phyloP scores from a whole-genome alignment of 1,284 basidiomycete genomes.

The Vanrija sp. region DNA sequence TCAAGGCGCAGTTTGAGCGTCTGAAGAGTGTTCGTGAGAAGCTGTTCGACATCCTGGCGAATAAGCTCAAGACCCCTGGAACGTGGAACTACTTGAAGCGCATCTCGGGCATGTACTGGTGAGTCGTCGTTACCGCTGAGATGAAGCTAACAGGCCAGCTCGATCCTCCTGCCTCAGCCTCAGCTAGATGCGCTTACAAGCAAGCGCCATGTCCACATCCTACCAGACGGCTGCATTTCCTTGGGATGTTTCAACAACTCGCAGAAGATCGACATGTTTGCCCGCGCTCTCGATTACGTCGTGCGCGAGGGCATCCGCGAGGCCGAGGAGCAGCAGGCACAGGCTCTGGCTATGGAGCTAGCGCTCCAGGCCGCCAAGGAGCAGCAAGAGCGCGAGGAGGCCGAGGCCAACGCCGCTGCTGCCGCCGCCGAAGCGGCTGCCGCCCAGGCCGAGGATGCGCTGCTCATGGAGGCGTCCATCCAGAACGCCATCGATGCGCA shows the following conservation, averaged over 20 bases:
- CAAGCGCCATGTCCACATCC: slow-evolving; percentile 43
- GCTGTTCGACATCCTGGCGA: slow-evolving; percentile 70
- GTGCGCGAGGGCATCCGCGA: slow-evolving; percentile 40
- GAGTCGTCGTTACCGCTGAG: slow-evolving; percentile 6
- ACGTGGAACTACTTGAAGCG: slow-evolving; percentile 85
- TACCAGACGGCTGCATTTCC: slow-evolving; percentile 44
- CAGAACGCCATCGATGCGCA: slow-evolving; percentile 41
- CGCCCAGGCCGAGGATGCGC: slow-evolving; percentile 37
- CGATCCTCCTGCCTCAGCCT: slow-evolving; percentile 33
- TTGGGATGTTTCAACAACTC: slow-evolving; percentile 46
- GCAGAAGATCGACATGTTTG: slow-evolving; percentile 41
- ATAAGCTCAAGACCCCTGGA: slow-evolving; percentile 79
- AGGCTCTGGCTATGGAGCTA: slow-evolving; percentile 36
- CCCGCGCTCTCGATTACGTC: slow-evolving; percentile 40
- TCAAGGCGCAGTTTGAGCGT: slow-evolving; percentile 84
- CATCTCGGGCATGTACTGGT: slow-evolving; percentile 46
- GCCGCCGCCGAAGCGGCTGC: slow-evolving; percentile 28
- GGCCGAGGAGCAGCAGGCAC: slow-evolving; percentile 36
- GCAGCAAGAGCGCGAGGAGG: slow-evolving; percentile 37
- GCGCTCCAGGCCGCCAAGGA: slow-evolving; percentile 40
- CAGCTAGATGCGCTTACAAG: slow-evolving; percentile 34
- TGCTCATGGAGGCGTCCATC: slow-evolving; percentile 41
- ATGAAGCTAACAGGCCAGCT: slow-evolving; percentile 18
- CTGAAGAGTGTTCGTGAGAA: slow-evolving; percentile 86
- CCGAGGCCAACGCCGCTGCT: slow-evolving; percentile 27